Evolutionary conservation across 495 filamentous ascomycete genomes (phyloP).

Genomic region (Hyaloscypha variabilis): DNA sequence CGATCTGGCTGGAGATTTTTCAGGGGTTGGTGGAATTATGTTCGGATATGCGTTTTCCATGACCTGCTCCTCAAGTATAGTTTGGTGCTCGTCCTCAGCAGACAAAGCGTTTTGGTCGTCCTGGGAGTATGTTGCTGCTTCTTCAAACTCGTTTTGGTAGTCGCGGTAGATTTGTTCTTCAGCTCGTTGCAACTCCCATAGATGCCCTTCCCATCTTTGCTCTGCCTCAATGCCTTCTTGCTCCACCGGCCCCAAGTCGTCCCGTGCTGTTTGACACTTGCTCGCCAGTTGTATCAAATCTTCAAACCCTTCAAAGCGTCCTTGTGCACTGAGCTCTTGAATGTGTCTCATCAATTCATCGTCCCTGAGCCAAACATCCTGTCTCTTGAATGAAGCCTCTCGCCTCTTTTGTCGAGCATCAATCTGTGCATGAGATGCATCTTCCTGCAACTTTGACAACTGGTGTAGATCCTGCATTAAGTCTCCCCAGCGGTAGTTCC

Average conservation of each 20-base stretch:
- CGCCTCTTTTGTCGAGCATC: slow-evolving; percentile 20
- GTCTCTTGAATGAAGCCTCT: slow-evolving; percentile 14
- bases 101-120: neutral
- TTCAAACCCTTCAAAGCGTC: slow-evolving; percentile 5
- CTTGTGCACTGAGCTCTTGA: slow-evolving; percentile 9
- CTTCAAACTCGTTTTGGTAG: slow-evolving; percentile 6
- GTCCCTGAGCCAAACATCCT: slow-evolving; percentile 15
- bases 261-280: slow-evolving; percentile 19
- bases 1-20: neutral
- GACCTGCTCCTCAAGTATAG: neutral
- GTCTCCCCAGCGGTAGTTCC: neutral
- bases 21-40: neutral
- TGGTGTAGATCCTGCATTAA: slow-evolving; percentile 16
- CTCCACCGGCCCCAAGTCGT: slow-evolving; percentile 23
- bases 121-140: neutral
- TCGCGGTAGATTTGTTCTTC: slow-evolving; percentile 7
- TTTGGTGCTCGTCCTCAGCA: neutral
- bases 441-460: slow-evolving; percentile 5
- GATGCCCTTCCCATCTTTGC: slow-evolving; percentile 21
- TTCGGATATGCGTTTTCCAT: neutral
- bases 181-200: slow-evolving; percentile 16
- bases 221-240: slow-evolving; percentile 27
- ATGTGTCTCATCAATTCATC: slow-evolving; percentile 19
- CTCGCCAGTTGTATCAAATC: slow-evolving; percentile 1
- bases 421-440: slow-evolving; percentile 11